Base-by-base conservation (phyloP, 2,329 filamentous ascomycete species). In the Venturia pyrina region DNA sequence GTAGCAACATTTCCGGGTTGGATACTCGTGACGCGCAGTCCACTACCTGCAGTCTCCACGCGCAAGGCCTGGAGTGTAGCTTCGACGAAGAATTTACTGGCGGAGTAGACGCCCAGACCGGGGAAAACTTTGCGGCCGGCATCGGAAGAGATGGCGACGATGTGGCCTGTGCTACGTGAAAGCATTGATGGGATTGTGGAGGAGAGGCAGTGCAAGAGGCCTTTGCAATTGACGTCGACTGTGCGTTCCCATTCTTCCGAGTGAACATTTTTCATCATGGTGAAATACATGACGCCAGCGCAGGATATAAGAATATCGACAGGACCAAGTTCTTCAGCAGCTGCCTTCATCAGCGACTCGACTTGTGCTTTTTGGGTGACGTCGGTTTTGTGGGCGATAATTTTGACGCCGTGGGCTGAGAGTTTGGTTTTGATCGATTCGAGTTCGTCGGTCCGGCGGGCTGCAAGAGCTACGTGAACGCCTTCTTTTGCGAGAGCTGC, bases 241-340 rank as follows among this genome's bases (percentile, higher is more conserved):
- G 89, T 93, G 66, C 85, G 87, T 69, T 92, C 87, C 90, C 90
- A 93, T 71, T 93, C 87, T 5, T 90, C 88, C 0, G 80, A 84
- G 69, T 89, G 83, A 19, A 80, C 83, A 73, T 92, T 93, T 66
- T 87, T 85, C 90, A 93, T 93, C 86, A 93, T 87, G 65, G 90
- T 93, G 77, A 87, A 93, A 78, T 93, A 93, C 90, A 93, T 93
- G 73, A 93, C 90, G 44, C 90, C 90, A 0, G 90, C 90, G 72
- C 89, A 91, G 50, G 86, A 86, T 62, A 93, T 85, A n/a, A 93
- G 82, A 63, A 93, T 89, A 73, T 93, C 90, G 57, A 93, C 80
- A 0, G 87, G 84, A 0, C 89, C 90, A 0, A 93, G 85, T 70
- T 87, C 79, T 59, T 83, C 80, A 34, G 79, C 79, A 0, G 88